These are phyloP conservation scores for Halocafeteria seosinensis DNA, from an alignment of 108 stramenopile species.

Conservation along the genomic window DNA sequence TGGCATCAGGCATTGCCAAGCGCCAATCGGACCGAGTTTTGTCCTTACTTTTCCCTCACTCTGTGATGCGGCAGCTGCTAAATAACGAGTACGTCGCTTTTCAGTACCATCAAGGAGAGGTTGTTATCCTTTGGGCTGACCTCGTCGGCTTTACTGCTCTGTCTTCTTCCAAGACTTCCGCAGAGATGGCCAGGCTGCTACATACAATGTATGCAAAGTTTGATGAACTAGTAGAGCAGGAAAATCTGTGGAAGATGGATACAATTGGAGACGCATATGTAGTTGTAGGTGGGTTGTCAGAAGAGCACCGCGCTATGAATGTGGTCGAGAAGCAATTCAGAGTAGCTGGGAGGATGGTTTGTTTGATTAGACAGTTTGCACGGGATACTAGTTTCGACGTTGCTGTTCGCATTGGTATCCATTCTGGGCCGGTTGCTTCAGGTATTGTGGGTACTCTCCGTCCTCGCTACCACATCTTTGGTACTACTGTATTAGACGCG, in stretches of 20 bases:
- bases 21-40: background rate
- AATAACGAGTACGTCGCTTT: background rate
- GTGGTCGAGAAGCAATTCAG: background rate
- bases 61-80: background rate
- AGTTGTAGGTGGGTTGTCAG: background rate
- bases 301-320: background rate
- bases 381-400: no score
- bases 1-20: background rate
- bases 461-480: no score
- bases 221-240: slow-evolving; percentile 18
- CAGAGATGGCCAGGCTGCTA: slow-evolving; percentile 31
- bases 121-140: slow-evolving; percentile 1
- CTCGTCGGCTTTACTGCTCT: slow-evolving; percentile 4
- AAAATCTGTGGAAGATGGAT: slow-evolving; percentile 38
- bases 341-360: no score
- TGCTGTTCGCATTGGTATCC: no score
- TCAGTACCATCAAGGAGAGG: background rate
- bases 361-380: no score
- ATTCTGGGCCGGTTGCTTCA: no score
- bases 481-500: no score
- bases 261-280: slow-evolving; percentile 40
- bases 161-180: background rate
- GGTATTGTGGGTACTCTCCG: no score
- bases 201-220: slow-evolving; percentile 36
- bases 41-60: background rate